These are phyloP conservation scores for Eragrostis tef DNA, from an alignment of 202 grass and related monocot genomes.

Conservation along the genomic window DNA sequence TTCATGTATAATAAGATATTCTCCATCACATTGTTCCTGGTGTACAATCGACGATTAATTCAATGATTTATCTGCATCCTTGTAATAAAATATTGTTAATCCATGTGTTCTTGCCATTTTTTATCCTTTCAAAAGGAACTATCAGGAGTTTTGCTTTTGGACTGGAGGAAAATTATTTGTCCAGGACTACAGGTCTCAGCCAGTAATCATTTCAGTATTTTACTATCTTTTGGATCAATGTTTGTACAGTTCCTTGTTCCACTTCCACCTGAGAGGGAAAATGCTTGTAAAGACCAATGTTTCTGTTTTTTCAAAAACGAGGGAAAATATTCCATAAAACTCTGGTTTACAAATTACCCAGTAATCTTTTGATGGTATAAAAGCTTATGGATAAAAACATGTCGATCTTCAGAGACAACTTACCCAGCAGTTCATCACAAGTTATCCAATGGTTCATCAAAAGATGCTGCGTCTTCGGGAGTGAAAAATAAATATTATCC, in stretches of 20 bases:
- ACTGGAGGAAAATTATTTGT: not conserved
- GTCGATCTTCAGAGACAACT: conserved; percentile 38
- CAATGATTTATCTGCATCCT: not conserved
- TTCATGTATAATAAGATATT: conserved; percentile 39
- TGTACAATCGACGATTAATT: conserved; percentile 15
- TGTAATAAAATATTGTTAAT: conserved; percentile 24
- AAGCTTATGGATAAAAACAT: not conserved
- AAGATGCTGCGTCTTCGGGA: conserved; percentile 23
- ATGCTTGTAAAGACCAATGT: not conserved
- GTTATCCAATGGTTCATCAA: conserved; percentile 25
- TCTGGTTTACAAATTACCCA: not conserved
- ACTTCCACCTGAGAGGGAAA: not conserved
- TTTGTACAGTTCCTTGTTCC: not conserved
- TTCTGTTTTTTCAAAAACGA: not conserved
- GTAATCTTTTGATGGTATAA: conserved; percentile 12
- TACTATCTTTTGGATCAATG: not conserved
- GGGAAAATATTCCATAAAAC: not conserved
- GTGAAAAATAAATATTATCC: conserved; percentile 43
- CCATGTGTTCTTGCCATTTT: not conserved
- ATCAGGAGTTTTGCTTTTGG: not conserved
- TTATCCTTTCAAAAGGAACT: not conserved
- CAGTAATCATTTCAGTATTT: not conserved
- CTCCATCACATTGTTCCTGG: conserved; percentile 5
- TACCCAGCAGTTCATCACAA: conserved; percentile 42
- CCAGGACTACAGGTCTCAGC: not conserved